Conservation (phyloP, 179 eudicot species). For the Vitellaria paradoxa region DNA sequence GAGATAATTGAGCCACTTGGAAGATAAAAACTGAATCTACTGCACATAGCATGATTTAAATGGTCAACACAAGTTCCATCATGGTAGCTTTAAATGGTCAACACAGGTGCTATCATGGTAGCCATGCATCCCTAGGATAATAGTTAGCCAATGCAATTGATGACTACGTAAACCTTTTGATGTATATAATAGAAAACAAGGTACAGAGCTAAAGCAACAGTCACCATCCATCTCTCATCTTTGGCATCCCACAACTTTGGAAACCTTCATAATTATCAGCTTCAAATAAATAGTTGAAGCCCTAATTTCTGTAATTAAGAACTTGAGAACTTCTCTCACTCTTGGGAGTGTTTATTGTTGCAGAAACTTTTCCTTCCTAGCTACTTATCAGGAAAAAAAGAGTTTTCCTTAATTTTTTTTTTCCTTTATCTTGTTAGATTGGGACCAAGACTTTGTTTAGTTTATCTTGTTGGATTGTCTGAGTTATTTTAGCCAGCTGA, state of each 20-base stretch:
- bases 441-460: too few relatives aligned
- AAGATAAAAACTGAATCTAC: neutral
- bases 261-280: neutral
- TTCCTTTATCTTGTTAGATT: too few relatives aligned
- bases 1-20: neutral
- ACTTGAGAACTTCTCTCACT: neutral
- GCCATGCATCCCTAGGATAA: neutral
- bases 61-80: too few relatives aligned
- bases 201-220: neutral
- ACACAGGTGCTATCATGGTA: too few relatives aligned
- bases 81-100: neutral
- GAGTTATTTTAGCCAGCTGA: neutral
- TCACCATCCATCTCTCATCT: neutral
- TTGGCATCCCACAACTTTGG: neutral
- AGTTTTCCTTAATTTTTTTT: neutral
- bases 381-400: too few relatives aligned
- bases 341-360: neutral
- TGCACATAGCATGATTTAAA: neutral
- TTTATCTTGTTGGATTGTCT: neutral
- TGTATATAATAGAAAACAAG: neutral
- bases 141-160: neutral
- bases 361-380: neutral
- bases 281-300: neutral
- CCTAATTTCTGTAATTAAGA: neutral
- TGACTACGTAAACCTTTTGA: too few relatives aligned